A percentile compares a stretch with the other conserved stretches of the same genome.
These are phyloP conservation scores for Apiospora phragmitis DNA, from an alignment of 2,329 filamentous ascomycete species.

Conservation along the genomic window DNA sequence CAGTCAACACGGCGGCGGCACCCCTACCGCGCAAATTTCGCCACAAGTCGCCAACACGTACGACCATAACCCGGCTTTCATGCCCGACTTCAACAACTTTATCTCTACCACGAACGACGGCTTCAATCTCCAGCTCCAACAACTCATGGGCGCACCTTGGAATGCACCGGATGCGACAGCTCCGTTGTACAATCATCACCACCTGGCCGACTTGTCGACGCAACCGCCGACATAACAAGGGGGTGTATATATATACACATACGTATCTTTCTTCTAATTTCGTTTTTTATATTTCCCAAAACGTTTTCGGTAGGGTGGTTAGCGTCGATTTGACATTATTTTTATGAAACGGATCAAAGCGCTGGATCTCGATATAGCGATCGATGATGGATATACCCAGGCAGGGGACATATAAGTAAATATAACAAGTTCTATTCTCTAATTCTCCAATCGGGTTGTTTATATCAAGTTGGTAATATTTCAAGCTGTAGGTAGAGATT, in stretches of 20 bases:
- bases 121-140: conserved; percentile 14
- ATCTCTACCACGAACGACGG: conserved; percentile 15
- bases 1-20: neutral
- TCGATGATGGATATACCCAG: neutral
- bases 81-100: conserved; percentile 8
- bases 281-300: neutral
- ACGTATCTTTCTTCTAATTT: no score
- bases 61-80: conserved; percentile 3
- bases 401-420: neutral
- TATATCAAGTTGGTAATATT: neutral
- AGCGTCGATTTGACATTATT: neutral
- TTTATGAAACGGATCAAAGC: neutral
- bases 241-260: neutral
- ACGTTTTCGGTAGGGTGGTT: neutral
- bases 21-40: conserved; percentile 5
- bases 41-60: neutral
- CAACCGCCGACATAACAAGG: neutral
- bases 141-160: conserved; percentile 14
- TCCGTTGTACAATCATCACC: conserved; percentile 9
- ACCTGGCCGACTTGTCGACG: neutral
- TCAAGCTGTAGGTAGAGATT: neutral
- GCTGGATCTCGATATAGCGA: neutral
- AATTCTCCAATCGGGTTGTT: neutral
- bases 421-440: no score
- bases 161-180: conserved; percentile 11